Percentiles rank a stretch among this genome's conserved stretches.
Conservation (phyloP, 1,284 basidiomycete species). For the Xerocomus minutiporus region DNA sequence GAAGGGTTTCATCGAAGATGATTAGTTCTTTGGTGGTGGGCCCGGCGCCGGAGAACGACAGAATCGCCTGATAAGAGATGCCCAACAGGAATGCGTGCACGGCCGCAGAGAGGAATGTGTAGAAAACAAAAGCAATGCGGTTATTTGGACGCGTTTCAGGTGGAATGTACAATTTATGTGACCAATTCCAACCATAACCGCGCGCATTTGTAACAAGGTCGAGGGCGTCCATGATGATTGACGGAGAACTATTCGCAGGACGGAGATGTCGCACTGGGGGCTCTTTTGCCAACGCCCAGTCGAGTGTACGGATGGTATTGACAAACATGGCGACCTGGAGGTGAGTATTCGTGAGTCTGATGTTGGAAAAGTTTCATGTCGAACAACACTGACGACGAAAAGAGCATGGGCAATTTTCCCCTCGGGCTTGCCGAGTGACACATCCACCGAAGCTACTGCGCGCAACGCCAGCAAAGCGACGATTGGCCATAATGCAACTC, state of each 20-base stretch:
- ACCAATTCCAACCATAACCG: conserved; percentile 48
- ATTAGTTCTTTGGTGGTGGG: not conserved
- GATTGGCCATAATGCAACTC: conserved; percentile 43
- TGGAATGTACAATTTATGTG: conserved; percentile 38
- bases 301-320: conserved; percentile 13
- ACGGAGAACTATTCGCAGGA: not conserved
- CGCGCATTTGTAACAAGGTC: conserved; percentile 47
- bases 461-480: conserved; percentile 39
- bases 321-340: conserved; percentile 11
- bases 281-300: conserved; percentile 14
- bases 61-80: not conserved
- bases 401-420: conserved; percentile 33
- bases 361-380: not conserved
- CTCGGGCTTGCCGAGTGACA: conserved; percentile 35
- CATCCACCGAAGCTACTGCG: conserved; percentile 40
- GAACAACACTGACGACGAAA: not conserved
- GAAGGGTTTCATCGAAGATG: not conserved
- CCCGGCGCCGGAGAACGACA: not conserved
- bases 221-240: conserved; percentile 36
- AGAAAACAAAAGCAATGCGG: not conserved
- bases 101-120: not conserved
- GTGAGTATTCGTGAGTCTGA: not conserved
- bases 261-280: conserved; percentile 7
- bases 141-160: not conserved
- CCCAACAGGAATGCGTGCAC: not conserved